Evolutionary conservation across 202 grass and related monocot genomes (phyloP), one percentile per base, ranked within the genome.

Genomic region (Musa balbisiana): DNA sequence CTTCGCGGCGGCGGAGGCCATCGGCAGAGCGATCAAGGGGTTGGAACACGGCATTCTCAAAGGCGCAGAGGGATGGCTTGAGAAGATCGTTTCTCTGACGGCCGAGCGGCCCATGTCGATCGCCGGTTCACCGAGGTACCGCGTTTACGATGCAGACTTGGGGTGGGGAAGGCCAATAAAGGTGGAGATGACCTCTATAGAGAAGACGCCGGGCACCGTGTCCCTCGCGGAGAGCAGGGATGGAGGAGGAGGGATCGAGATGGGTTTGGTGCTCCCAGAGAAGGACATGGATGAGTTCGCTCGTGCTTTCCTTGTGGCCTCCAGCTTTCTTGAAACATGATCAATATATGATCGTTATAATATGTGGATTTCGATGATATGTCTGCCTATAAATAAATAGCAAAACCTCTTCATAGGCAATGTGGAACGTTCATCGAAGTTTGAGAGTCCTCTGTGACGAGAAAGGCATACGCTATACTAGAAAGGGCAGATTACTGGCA

Each of bases 181-280:
- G 79, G 95, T 98, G 22, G 95, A 98, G 88, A 80, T 98, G 72
- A 59, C 83, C 27, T 89, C 95, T 67, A 90, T 98, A 51, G 87
- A 88, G 81, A 92, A 98, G 77, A 94, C 95, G 2, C 92, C 87
- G 3, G 93, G 93, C 55, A 92, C 94, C 2, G 83, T 98, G 60
- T 91, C 90, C 8, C 51, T 98, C 53, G 86, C 88, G 0, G 88
- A 98, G 81, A 73, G 80, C 27, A 49, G 85, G 50, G 81, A 83
- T 70, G 82, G 79, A 14, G 76, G 55, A 19, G 83, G 83, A 1
- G 90, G 91, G 14, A 83, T 93, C 24, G 94, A 93, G 81, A 84
- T 97, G 62, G 90, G 90, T 8, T 76, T 98, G 1, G 94, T 79
- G 74, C 81, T 97, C 76, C 86, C 83, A 14, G 86, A 84, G 83